phyloP scores from a whole-genome alignment of 2,329 filamentous ascomycete species.

The Neurospora crassa region DNA sequence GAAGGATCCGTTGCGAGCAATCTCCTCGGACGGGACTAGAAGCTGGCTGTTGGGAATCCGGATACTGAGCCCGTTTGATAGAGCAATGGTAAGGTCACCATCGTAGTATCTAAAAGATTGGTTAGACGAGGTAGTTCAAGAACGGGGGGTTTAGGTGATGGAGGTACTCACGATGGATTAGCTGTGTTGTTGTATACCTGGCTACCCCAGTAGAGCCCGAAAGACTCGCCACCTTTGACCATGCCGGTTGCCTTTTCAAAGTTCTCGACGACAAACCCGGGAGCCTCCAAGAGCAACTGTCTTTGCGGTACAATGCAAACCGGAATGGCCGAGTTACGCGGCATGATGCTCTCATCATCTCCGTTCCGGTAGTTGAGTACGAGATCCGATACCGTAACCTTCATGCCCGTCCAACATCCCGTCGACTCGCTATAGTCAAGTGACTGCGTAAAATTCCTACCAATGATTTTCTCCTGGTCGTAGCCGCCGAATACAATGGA shows the following conservation, averaged over 20 bases:
- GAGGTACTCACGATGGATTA: background rate
- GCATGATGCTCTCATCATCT: conserved; percentile 19
- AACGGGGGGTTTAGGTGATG: background rate
- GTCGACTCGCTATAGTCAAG: conserved; percentile 17
- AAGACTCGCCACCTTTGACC: conserved; percentile 5
- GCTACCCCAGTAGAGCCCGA: conserved; percentile 14
- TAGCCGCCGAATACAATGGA: conserved; percentile 25
- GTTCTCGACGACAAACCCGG: conserved; percentile 8
- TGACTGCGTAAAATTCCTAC: conserved; percentile 20
- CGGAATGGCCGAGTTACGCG: conserved; percentile 14
- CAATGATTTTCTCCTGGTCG: conserved; percentile 23
- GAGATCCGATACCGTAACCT: conserved; percentile 16
- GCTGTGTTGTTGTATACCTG: background rate
- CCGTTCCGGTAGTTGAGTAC: conserved; percentile 22
- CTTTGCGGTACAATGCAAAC: conserved; percentile 24
- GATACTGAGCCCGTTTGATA: conserved; percentile 20
- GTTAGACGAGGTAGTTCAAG: background rate
- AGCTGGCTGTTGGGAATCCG: conserved; percentile 23
- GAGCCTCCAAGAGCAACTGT: conserved; percentile 22
- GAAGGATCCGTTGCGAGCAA: conserved; percentile 20
- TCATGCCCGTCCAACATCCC: conserved; percentile 22
- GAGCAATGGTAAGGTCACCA: conserved; percentile 22
- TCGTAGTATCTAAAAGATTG: conserved; percentile 8
- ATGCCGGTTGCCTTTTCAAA: conserved; percentile 15
- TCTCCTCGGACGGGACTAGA: conserved; percentile 20